Percentiles rank a stretch among this genome's conserved stretches.
Evolutionary conservation across 164 flowering plant species (phyloP).

Genomic region (Annona cherimola): DNA sequence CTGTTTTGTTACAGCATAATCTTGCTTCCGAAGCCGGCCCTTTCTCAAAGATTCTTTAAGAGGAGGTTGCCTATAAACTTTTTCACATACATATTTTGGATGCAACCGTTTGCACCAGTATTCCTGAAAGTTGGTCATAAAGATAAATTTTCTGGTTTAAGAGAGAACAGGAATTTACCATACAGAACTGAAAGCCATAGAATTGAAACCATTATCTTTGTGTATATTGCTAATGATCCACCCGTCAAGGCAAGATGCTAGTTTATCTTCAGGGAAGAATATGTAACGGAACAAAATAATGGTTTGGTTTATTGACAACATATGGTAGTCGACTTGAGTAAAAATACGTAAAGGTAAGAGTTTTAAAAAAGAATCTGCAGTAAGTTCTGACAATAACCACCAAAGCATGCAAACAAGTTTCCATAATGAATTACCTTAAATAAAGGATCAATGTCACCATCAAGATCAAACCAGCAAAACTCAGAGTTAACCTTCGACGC

Average conservation of each 20-base stretch:
- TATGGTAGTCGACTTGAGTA: no score
- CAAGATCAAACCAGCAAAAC: constrained; percentile 89
- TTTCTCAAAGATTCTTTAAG: constrained; percentile 66
- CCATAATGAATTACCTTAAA: constrained; percentile 60
- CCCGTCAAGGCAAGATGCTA: no score
- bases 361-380: not conserved
- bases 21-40: constrained; percentile 70
- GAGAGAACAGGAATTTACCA: not conserved
- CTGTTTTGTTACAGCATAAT: constrained; percentile 62
- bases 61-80: constrained; percentile 87
- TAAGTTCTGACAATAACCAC: not conserved
- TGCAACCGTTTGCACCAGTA: constrained; percentile 98
- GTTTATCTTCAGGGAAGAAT: no score
- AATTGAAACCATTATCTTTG: no score
- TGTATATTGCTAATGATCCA: no score
- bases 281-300: no score
- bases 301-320: no score
- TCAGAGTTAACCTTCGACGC: constrained; percentile 71
- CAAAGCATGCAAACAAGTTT: not conserved
- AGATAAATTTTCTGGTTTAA: not conserved
- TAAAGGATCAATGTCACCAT: constrained; percentile 85
- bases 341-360: not conserved
- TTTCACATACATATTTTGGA: constrained; percentile 92
- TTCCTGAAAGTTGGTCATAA: constrained; percentile 44
- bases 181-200: not conserved